A percentile compares a stretch with the other conserved stretches of the same genome.
Evolutionary conservation across 352 stramenopile genomes (phyloP).

Genomic region (Phytophthora capsici): DNA sequence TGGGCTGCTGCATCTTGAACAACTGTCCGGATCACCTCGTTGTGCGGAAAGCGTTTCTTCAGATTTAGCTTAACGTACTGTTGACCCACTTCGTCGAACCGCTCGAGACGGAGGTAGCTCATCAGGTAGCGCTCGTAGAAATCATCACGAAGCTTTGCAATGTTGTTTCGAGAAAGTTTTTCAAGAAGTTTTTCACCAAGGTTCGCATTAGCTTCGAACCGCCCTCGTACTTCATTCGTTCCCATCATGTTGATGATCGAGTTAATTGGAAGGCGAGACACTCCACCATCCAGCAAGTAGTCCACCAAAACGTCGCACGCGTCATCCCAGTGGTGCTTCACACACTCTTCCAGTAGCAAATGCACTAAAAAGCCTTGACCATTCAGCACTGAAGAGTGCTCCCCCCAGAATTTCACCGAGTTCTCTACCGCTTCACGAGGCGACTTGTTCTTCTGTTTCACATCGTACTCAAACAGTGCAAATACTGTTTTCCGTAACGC

Average conservation of each 20-base stretch:
- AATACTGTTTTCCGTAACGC: constrained; percentile 43
- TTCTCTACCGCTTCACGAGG: constrained; percentile 33
- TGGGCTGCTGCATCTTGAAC: constrained; percentile 34
- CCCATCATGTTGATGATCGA: constrained; percentile 45
- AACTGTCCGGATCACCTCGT: constrained; percentile 43
- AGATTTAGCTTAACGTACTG: constrained; percentile 26
- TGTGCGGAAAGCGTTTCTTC: constrained; percentile 40
- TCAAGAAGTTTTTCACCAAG: constrained; percentile 42
- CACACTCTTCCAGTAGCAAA: constrained; percentile 48
- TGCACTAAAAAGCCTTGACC: constrained; percentile 56
- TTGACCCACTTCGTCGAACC: constrained; percentile 39
- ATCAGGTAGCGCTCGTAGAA: constrained; percentile 50
- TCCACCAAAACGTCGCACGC: constrained; percentile 43
- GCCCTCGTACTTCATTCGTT: constrained; percentile 39
- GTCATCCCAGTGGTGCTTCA: constrained; percentile 36
- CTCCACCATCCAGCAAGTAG: constrained; percentile 31
- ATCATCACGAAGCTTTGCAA: constrained; percentile 34
- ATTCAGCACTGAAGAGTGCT: constrained; percentile 39
- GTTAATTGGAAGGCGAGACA: constrained; percentile 35
- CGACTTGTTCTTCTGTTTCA: constrained; percentile 29
- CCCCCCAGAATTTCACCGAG: constrained; percentile 47
- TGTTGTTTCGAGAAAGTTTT: constrained; percentile 22
- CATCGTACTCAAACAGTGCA: constrained; percentile 39
- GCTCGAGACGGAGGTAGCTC: constrained; percentile 45
- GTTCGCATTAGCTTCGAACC: constrained; percentile 36